Evolutionary conservation across 2,329 filamentous ascomycete species (phyloP).

Genomic region (Arthroderma uncinatum): DNA sequence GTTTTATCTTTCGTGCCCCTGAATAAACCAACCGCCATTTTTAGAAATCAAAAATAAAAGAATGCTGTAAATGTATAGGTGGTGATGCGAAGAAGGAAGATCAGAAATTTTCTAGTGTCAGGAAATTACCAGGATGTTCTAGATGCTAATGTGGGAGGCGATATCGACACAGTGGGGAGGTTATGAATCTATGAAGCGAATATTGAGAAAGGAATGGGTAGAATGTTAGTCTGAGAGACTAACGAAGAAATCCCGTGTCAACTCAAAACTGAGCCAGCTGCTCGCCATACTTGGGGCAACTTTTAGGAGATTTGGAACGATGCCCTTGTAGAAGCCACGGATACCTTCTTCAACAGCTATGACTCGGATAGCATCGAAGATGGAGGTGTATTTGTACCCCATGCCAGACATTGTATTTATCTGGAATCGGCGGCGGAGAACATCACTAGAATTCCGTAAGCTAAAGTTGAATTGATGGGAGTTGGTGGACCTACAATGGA

Average conservation of each 20-base stretch:
- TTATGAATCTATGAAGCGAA: neutral
- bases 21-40: neutral
- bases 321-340: slow-evolving; percentile 84
- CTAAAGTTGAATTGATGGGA: neutral
- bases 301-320: slow-evolving; percentile 88
- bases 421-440: slow-evolving; percentile 85
- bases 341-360: slow-evolving; percentile 78
- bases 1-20: neutral
- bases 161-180: neutral
- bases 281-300: slow-evolving; percentile 98
- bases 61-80: neutral
- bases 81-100: neutral
- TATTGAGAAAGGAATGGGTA: neutral
- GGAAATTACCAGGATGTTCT: neutral
- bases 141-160: neutral
- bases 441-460: slow-evolving; percentile 50
- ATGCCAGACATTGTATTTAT: slow-evolving; percentile 99
- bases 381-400: slow-evolving; percentile 87
- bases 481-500: slow-evolving; percentile 60
- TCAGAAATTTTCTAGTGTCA: neutral
- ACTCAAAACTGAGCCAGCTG: slow-evolving; percentile 94
- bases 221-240: slow-evolving; percentile 31
- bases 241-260: slow-evolving; percentile 78
- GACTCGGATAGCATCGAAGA: slow-evolving; percentile 68
- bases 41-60: neutral